Evolutionary conservation across 2,329 filamentous ascomycete genomes (phyloP), one percentile per base, ranked within the genome.

Genomic region (Aphanoascus verrucosus): DNA sequence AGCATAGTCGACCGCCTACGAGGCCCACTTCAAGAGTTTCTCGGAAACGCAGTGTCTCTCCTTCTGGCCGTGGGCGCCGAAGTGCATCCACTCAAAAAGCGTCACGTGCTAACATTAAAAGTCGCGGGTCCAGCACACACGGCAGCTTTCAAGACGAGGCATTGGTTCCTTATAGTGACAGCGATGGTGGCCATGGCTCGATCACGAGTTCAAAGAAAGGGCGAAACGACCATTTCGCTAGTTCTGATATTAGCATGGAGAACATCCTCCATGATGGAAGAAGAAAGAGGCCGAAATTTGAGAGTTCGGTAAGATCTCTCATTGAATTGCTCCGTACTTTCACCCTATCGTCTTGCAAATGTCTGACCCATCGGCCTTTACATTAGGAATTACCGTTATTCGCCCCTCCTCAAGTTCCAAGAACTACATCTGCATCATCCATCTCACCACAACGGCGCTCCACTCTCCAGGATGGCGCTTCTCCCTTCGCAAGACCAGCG

Each of bases 201-300:
- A 78, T 85, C 48, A 76, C 77, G 14, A 79, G 79, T 60, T 85
- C 85, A 55, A 84, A 86, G 63, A 86, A 86, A 68, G 81, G 79
- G 62, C 89, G 87, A 69, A 82, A 77, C 59, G 90, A 96, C 64
- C 85, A 88, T 59, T 81, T 95, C 63, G 89, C 88, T 47, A 96
- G 88, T 67, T 94, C 93, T 14, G 93, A 98, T 62, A 98, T 98
- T 65, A 97, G 91, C 68, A 82, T 96, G 61, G 90, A 96, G 62
- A 98, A 98, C 68, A 97, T 98, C 69, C 86, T 98, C 57, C 91
- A 97, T 72, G 93, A 94, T 65, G 90, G 91, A 61, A 85, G 93
- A 70, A 84, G 93, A 67, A 96, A 97, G 77, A 83, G 89, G 65
- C 88, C 91, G 63, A 96, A 95, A 72, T 84, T 84, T 73, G 91